phyloP scores from a whole-genome alignment of 345 rosid species.

The Euphorbia tirucalli region DNA sequence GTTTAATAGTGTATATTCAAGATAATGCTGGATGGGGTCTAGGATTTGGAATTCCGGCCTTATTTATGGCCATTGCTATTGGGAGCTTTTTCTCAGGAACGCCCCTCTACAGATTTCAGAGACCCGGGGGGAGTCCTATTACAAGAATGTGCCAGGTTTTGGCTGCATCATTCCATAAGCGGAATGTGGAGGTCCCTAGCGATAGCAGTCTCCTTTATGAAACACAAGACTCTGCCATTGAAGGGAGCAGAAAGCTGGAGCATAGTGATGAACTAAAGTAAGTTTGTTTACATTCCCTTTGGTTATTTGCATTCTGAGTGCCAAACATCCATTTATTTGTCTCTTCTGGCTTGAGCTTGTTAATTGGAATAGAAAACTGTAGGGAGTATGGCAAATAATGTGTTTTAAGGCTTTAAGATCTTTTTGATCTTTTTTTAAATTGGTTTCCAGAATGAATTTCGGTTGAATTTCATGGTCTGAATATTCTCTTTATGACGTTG shows the following conservation, averaged over 20 bases:
- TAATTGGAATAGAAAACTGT: too few relatives aligned
- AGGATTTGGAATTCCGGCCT: constrained; percentile 90
- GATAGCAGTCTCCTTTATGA: constrained; percentile 67
- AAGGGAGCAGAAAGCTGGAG: constrained; percentile 72
- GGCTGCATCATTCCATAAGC: constrained; percentile 73
- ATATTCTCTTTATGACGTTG: too few relatives aligned
- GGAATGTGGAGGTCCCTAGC: constrained; percentile 50
- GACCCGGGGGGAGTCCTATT: constrained; percentile 89
- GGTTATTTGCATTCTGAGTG: constrained; percentile 9
- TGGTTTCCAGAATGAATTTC: too few relatives aligned
- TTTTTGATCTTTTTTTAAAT: too few relatives aligned
- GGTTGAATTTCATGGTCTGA: too few relatives aligned
- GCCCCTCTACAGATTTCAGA: constrained; percentile 79
- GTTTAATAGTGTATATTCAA: constrained; percentile 84
- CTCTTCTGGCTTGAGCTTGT: not conserved
- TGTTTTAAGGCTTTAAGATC: too few relatives aligned
- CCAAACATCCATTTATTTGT: not conserved
- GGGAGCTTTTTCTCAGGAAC: constrained; percentile 87
- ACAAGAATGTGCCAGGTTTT: constrained; percentile 81
- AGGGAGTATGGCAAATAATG: too few relatives aligned
- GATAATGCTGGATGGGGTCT: constrained; percentile 93
- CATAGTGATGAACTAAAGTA: constrained; percentile 72
- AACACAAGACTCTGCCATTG: constrained; percentile 69
- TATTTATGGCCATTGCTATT: constrained; percentile 86
- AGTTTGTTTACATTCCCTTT: constrained; percentile 3